A percentile compares a stretch with the other conserved stretches of the same genome.
These are phyloP conservation scores for Arbutus unedo DNA, from an alignment of 148 eudicot genomes.

Conservation along the genomic window DNA sequence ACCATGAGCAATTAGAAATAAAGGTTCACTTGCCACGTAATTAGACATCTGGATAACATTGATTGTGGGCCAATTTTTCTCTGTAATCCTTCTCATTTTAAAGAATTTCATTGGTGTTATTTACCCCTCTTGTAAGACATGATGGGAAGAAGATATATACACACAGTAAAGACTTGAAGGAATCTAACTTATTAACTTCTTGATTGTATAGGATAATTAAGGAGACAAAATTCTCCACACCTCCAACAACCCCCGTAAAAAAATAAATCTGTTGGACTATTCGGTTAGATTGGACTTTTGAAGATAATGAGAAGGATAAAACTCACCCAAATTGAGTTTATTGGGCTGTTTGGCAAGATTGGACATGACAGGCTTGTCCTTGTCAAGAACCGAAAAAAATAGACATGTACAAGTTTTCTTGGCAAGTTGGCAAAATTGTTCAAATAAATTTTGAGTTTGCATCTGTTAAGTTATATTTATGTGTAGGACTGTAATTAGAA, in stretches of 20 bases:
- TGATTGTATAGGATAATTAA: background rate
- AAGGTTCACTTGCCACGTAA: background rate
- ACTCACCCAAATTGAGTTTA: background rate
- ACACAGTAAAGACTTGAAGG: background rate
- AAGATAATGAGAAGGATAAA: background rate
- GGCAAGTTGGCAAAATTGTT: background rate
- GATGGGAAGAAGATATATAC: background rate
- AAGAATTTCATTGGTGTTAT: background rate
- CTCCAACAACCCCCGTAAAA: no score
- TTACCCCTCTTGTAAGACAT: background rate
- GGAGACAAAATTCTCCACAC: background rate
- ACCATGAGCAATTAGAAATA: background rate
- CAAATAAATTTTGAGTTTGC: background rate
- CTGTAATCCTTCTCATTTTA: background rate
- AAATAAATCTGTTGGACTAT: background rate
- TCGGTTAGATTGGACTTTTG: background rate
- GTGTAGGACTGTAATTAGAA: no score
- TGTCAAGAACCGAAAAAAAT: background rate
- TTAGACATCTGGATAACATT: background rate
- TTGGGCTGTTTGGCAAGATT: background rate
- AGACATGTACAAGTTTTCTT: background rate
- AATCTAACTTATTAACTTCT: background rate
- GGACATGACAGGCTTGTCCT: background rate
- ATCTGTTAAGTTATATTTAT: no score
- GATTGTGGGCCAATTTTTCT: background rate